Base-by-base conservation (phyloP, 345 rosid genomes). In the Physaria fendleri region DNA sequence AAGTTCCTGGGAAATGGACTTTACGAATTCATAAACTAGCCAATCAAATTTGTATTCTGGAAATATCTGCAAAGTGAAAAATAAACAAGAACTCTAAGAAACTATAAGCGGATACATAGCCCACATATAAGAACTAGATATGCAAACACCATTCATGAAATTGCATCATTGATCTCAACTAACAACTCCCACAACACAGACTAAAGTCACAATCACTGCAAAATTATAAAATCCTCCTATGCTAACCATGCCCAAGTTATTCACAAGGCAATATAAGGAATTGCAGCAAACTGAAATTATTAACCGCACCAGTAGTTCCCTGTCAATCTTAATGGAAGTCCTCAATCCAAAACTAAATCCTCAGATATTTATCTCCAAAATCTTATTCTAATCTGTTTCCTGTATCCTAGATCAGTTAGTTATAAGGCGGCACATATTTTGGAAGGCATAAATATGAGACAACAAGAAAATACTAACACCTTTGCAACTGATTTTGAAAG, bases 21-120 rank as follows among this genome's bases (percentile, higher is more conserved):
- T 59, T 25, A 76, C 62, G 52, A 91, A 91, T 69, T 87, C 96
- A 64, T 80, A 54, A 34, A 91, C 83, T 79, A 91, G 76, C 83
- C 87, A 82, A 23, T 70, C 83, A 73, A 87, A 91, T 70, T 90
- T 78, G 75, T 85, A 91, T 67, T 87, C 89, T 10, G 95, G 96
- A 60, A 83, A 85, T 46, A 83, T 67, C 95, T 90, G 83, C 33
- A 0, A 60, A 71, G n/a, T 56, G 64, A 46, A 65, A 59, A n/a
- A 35, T 61, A 34, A 29, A 62, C 38, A 38, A 15, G 10, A 13
- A 46, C 28, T 34, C 37, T 45, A 16, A 55, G 51, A 39, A 46
- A 55, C 17, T 18, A 46, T 16, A 35, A 28, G 8, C 13, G 20
- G 35, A 35, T 53, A 41, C 50, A 54, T 45, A 29, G 45, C 43